Evolutionary conservation across 352 stramenopile species (phyloP).

Genomic region (Globisporangium radiosum): DNA sequence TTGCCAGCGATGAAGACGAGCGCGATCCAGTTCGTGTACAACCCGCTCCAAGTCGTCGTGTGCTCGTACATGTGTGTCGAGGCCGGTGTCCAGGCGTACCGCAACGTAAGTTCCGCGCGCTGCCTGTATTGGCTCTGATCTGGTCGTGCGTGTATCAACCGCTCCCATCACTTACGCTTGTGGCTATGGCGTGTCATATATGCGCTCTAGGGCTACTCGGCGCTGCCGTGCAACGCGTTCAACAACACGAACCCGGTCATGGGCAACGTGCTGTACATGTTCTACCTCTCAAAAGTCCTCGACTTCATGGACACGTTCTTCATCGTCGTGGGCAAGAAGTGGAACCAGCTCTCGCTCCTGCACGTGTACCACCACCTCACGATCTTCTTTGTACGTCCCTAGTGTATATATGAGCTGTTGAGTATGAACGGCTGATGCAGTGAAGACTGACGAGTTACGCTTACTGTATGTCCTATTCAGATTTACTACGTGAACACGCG

Average conservation of each 20-base stretch:
- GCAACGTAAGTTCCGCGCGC: slow-evolving; percentile 39
- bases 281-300: slow-evolving; percentile 97
- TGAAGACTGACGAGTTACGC: too few relatives aligned
- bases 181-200: not conserved
- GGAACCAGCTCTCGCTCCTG: slow-evolving; percentile 95
- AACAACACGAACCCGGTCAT: slow-evolving; percentile 87
- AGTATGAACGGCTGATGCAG: not conserved
- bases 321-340: slow-evolving; percentile 98
- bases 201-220: slow-evolving; percentile 60
- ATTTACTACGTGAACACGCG: slow-evolving; percentile 97
- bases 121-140: not conserved
- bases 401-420: not conserved
- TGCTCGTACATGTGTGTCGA: slow-evolving; percentile 97
- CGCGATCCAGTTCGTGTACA: slow-evolving; percentile 94
- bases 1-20: slow-evolving; percentile 70
- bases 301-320: slow-evolving; percentile 95
- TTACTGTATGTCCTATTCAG: slow-evolving; percentile 7
- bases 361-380: slow-evolving; percentile 98
- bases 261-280: slow-evolving; percentile 95
- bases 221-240: slow-evolving; percentile 91
- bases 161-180: not conserved
- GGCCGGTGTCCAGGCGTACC: slow-evolving; percentile 88
- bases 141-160: too few relatives aligned
- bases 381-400: slow-evolving; percentile 85
- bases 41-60: slow-evolving; percentile 94